Evolutionary conservation across 2,329 filamentous ascomycete genomes (phyloP).

Genomic region (Colletotrichum tamarilloi): DNA sequence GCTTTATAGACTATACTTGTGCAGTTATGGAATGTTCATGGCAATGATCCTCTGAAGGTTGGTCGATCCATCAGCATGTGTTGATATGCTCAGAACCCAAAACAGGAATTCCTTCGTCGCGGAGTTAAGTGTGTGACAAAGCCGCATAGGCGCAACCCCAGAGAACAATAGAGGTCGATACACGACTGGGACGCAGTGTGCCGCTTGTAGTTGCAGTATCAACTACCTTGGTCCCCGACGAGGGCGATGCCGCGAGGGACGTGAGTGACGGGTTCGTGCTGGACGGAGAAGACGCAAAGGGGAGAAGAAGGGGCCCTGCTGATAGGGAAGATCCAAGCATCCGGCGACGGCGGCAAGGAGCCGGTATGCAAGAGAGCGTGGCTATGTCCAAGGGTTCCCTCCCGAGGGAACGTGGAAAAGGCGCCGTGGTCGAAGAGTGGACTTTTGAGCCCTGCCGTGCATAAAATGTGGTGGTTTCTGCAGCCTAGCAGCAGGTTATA

Average conservation of each 20-base stretch:
- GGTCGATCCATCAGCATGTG: background rate
- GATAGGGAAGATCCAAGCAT: conserved; percentile 29
- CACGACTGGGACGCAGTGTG: conserved; percentile 4
- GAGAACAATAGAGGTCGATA: conserved; percentile 6
- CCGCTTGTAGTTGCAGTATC: conserved; percentile 19
- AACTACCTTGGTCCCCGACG: conserved; percentile 1
- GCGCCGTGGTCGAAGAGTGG: conserved; percentile 1
- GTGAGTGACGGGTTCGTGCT: conserved; percentile 17
- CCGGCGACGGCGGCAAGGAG: conserved; percentile 28
- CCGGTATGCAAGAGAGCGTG: conserved; percentile 31
- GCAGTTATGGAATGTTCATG: background rate
- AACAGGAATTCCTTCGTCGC: conserved; percentile 8
- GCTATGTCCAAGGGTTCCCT: conserved; percentile 30
- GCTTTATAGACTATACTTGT: background rate
- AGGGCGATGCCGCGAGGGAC: background rate
- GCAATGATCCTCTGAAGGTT: background rate
- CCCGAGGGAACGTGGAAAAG: background rate
- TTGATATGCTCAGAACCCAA: background rate
- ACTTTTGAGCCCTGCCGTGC: conserved; percentile 17
- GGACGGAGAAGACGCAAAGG: conserved; percentile 8
- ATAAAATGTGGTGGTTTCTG: conserved; percentile 17
- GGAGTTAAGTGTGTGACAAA: background rate
- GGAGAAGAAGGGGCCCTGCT: background rate
- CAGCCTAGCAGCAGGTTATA: background rate
- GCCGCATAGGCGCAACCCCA: conserved; percentile 17